phyloP scores from a whole-genome alignment of 2,329 filamentous ascomycete species.

The Aspergillus costaricaensis region DNA sequence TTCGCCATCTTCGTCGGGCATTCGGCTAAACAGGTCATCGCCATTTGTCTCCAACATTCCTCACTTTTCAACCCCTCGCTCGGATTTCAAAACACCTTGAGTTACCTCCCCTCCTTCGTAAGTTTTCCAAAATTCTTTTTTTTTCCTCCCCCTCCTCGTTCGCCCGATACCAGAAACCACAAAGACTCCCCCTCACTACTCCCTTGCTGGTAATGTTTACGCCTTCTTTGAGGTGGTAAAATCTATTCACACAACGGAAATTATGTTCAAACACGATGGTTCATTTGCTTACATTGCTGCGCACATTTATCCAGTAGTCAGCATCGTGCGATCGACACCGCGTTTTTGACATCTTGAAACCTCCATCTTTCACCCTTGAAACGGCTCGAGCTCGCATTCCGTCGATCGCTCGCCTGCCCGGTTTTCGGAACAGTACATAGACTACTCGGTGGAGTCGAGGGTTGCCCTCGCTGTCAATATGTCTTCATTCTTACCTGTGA shows the following conservation, averaged over 20 bases:
- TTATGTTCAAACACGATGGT: slow-evolving; percentile 11
- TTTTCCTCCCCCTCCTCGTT: neutral
- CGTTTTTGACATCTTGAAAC: slow-evolving; percentile 16
- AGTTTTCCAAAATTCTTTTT: neutral
- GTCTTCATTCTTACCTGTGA: slow-evolving; percentile 64
- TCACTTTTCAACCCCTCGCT: slow-evolving; percentile 18
- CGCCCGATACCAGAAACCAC: neutral
- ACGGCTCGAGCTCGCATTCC: slow-evolving; percentile 20
- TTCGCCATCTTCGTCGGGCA: slow-evolving; percentile 25
- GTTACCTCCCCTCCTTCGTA: neutral
- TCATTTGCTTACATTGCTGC: slow-evolving; percentile 25
- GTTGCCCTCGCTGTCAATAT: slow-evolving; percentile 45
- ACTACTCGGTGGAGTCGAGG: slow-evolving; percentile 26
- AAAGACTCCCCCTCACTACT: slow-evolving; percentile 2
- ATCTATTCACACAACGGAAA: neutral
- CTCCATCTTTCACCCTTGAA: slow-evolving; percentile 18
- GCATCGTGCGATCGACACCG: slow-evolving; percentile 20
- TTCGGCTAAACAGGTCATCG: slow-evolving; percentile 22
- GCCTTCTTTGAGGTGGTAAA: neutral
- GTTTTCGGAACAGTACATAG: slow-evolving; percentile 26
- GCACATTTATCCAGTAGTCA: slow-evolving; percentile 22
- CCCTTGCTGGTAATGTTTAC: neutral
- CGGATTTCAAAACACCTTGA: slow-evolving; percentile 6
- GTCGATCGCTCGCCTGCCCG: slow-evolving; percentile 20
- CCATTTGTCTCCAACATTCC: slow-evolving; percentile 21